Evolutionary conservation across 257 asterid species (phyloP).

Genomic region (Orobanche coerulescens): DNA sequence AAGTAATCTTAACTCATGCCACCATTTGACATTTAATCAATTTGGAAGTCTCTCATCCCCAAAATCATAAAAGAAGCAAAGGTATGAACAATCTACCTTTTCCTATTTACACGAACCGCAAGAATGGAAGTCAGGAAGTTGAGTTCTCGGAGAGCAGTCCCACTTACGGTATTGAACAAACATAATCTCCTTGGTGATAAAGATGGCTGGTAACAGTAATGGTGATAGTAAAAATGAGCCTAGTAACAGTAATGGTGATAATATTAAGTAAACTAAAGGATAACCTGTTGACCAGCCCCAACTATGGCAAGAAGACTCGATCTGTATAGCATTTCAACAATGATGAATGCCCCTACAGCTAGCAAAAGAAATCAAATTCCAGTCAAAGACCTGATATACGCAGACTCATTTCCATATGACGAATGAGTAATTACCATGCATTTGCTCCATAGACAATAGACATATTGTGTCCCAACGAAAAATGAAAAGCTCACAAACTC

Average conservation of each 20-base stretch:
- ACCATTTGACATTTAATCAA: neutral
- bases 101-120: constrained; percentile 67
- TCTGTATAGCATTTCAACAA: constrained; percentile 83
- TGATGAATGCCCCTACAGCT: constrained; percentile 76
- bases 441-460: neutral
- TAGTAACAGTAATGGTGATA: neutral
- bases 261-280: neutral
- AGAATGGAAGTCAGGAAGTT: constrained; percentile 88
- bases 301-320: constrained; percentile 81
- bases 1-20: neutral
- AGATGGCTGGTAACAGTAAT: constrained; percentile 55
- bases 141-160: constrained; percentile 66
- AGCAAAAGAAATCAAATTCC: constrained; percentile 18
- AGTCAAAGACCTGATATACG: neutral
- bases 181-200: constrained; percentile 87
- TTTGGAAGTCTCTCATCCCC: neutral
- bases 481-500: neutral
- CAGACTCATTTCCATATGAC: neutral
- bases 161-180: constrained; percentile 61
- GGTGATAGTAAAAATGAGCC: neutral
- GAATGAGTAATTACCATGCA: neutral
- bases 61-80: constrained; percentile 12
- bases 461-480: neutral
- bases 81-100: constrained; percentile 38
- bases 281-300: constrained; percentile 98